These are phyloP conservation scores for Penicillium coffeae DNA, from an alignment of 495 filamentous ascomycete genomes.

Conservation along the genomic window DNA sequence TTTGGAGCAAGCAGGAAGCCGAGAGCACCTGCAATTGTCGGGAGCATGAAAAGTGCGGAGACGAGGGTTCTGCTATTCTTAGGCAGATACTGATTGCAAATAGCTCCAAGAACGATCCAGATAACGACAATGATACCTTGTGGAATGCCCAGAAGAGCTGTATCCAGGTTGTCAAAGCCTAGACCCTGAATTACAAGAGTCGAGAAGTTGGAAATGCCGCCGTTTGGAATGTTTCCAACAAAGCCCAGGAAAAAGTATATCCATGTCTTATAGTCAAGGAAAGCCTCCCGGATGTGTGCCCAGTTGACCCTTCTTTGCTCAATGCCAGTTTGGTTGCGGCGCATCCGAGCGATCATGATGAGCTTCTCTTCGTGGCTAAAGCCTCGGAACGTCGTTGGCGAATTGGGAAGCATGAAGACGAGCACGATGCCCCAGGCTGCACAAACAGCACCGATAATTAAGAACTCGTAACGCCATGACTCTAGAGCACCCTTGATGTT, in stretches of 20 bases:
- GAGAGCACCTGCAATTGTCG: conserved; percentile 49
- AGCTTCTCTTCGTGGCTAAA: conserved; percentile 42
- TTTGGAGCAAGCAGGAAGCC: conserved; percentile 42
- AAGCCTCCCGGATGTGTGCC: conserved; percentile 46
- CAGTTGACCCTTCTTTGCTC: conserved; percentile 52
- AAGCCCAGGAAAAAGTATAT: conserved; percentile 32
- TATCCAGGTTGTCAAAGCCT: conserved; percentile 40
- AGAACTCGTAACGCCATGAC: conserved; percentile 54
- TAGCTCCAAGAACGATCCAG: conserved; percentile 48
- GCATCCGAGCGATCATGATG: conserved; percentile 48
- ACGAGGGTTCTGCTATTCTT: conserved; percentile 46
- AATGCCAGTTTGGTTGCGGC: conserved; percentile 52
- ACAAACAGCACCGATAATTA: conserved; percentile 42
- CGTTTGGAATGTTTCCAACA: conserved; percentile 37
- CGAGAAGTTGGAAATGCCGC: conserved; percentile 53
- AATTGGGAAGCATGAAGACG: conserved; percentile 46
- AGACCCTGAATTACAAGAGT: conserved; percentile 54
- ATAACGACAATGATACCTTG: conserved; percentile 49
- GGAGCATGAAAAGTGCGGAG: conserved; percentile 44
- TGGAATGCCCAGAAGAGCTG: conserved; percentile 48
- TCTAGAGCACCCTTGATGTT: conserved; percentile 49
- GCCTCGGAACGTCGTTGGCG: conserved; percentile 37
- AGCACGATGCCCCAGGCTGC: conserved; percentile 35
- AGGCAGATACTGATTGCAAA: conserved; percentile 47
- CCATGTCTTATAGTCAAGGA: conserved; percentile 48